Conservation (phyloP, 495 filamentous ascomycete species). For the Hypoxylon lienhwacheense region DNA sequence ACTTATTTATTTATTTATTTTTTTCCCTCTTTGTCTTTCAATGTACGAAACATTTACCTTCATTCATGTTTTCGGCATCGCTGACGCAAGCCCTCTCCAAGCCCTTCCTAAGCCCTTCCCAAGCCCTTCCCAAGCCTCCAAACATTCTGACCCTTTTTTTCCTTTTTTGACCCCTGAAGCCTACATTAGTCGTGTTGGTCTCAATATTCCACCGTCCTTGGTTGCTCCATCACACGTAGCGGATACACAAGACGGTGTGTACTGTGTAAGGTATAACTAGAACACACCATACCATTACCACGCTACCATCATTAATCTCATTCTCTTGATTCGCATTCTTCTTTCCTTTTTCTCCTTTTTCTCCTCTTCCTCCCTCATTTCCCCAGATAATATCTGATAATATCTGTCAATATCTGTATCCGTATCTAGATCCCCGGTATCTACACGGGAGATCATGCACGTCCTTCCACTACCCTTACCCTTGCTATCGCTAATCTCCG, state of each 20-base stretch:
- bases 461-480: constrained; percentile 22
- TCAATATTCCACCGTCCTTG: no score
- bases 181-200: constrained; percentile 23
- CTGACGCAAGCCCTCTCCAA: constrained; percentile 12
- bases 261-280: constrained; percentile 11
- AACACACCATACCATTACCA: constrained; percentile 9
- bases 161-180: no score
- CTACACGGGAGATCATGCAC: constrained; percentile 13
- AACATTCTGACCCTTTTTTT: constrained; percentile 7
- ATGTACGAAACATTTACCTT: neutral
- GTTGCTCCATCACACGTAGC: no score
- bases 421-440: neutral
- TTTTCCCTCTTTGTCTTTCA: neutral
- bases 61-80: constrained; percentile 9
- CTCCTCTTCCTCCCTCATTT: neutral
- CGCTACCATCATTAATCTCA: neutral
- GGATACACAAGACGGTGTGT: neutral
- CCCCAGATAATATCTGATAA: neutral
- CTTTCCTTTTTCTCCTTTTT: neutral
- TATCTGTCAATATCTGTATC: neutral
- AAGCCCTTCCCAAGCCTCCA: no score
- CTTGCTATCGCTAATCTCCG: constrained; percentile 30
- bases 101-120: no score
- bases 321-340: neutral
- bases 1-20: constrained; percentile 3